Conservation (phyloP, 805 yeast genomes). For the Blastobotrys muscicola region DNA sequence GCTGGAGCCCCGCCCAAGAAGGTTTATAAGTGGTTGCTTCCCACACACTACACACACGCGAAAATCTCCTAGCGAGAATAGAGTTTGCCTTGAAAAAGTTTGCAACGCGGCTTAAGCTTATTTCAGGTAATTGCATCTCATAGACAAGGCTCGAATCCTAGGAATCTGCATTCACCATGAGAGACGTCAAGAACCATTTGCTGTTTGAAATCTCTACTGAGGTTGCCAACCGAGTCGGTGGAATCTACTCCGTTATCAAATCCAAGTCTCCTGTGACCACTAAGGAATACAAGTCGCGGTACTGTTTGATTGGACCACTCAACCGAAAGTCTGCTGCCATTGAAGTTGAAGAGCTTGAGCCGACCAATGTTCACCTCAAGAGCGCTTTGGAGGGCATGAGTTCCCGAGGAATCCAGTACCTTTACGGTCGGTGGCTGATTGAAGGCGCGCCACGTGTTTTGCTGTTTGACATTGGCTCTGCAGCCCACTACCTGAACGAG, state of each 20-base stretch:
- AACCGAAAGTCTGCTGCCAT: slow-evolving; percentile 61
- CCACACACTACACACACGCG: too few relatives aligned
- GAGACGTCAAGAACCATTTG: slow-evolving; percentile 81
- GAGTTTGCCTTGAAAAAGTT: too few relatives aligned
- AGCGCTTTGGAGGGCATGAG: slow-evolving; percentile 69
- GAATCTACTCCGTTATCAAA: slow-evolving; percentile 91
- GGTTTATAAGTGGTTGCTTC: too few relatives aligned
- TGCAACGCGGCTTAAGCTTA: too few relatives aligned
- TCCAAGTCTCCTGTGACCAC: slow-evolving; percentile 96
- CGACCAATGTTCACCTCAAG: slow-evolving; percentile 40
- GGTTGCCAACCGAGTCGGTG: slow-evolving; percentile 96
- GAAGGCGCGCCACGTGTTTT: slow-evolving; percentile 96
- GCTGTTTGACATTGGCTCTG: slow-evolving; percentile 77
- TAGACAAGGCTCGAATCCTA: too few relatives aligned
- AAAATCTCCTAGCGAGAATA: too few relatives aligned
- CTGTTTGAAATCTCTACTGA: slow-evolving; percentile 94
- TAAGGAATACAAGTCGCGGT: slow-evolving; percentile 82
- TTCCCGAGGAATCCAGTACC: slow-evolving; percentile 67
- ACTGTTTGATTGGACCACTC: slow-evolving; percentile 79
- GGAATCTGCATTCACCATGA: slow-evolving; percentile 30
- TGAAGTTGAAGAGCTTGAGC: slow-evolving; percentile 63
- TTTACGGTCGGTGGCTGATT: slow-evolving; percentile 93
- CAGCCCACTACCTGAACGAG: slow-evolving; percentile 59
- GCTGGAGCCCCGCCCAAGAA: too few relatives aligned
- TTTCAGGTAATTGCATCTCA: too few relatives aligned